Evolutionary conservation across 441 rosid genomes (phyloP).

Genomic region (Populus tomentosa): DNA sequence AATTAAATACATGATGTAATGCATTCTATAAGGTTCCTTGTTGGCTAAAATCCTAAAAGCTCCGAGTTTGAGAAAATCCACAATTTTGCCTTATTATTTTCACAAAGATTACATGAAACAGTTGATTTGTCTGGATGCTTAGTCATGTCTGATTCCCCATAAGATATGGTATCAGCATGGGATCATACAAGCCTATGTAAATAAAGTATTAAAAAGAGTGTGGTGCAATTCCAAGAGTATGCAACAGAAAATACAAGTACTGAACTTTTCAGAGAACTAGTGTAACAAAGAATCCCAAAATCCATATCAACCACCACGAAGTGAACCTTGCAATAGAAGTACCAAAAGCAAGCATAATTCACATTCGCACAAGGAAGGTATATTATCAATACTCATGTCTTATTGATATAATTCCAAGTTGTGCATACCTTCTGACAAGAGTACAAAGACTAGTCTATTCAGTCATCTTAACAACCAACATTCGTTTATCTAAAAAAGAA

Average conservation of each 20-base stretch:
- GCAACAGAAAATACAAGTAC: neutral
- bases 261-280: neutral
- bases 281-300: neutral
- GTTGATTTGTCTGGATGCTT: neutral
- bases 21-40: neutral
- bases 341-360: neutral
- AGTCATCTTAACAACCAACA: conserved; percentile 35
- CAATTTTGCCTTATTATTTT: neutral
- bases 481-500: neutral
- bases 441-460: conserved; percentile 27
- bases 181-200: neutral
- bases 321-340: neutral
- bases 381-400: neutral
- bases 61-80: neutral
- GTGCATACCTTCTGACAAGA: conserved; percentile 11
- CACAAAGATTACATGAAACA: neutral
- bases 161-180: neutral
- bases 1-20: neutral
- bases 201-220: neutral
- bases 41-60: no score
- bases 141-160: neutral
- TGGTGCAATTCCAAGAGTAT: neutral
- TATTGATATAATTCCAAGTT: conserved; percentile 9
- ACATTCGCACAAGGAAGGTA: neutral
- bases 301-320: neutral